These are phyloP conservation scores for Apostasia shenzhenica DNA, from an alignment of 106 monocot species.

Conservation along the genomic window DNA sequence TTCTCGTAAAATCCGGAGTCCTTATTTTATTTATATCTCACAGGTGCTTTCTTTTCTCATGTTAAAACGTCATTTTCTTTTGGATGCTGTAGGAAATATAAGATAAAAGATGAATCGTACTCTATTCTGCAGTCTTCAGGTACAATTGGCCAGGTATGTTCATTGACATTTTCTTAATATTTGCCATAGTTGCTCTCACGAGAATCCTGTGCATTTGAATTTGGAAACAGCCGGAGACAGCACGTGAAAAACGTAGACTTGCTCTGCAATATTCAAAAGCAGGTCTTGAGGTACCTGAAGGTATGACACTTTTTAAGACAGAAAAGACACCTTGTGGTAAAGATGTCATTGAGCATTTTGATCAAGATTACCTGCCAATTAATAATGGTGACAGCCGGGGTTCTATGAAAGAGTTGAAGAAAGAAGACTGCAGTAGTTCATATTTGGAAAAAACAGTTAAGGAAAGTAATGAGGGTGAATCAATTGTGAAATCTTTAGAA, in stretches of 20 bases:
- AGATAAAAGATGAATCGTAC: constrained; percentile 53
- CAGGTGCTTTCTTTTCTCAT: background rate
- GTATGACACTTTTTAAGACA: constrained; percentile 32
- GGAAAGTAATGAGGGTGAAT: background rate
- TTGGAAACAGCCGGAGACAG: constrained; percentile 44
- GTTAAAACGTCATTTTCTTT: background rate
- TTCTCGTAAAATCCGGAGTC: background rate
- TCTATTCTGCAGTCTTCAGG: constrained; percentile 72
- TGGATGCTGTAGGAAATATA: constrained; percentile 49
- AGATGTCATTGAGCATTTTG: constrained; percentile 4
- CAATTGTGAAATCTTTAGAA: background rate
- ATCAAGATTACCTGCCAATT: constrained; percentile 1
- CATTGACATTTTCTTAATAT: background rate
- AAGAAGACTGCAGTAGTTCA: constrained; percentile 1
- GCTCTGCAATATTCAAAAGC: constrained; percentile 72
- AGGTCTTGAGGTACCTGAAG: constrained; percentile 66
- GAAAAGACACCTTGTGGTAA: constrained; percentile 9
- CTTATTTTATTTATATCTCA: background rate
- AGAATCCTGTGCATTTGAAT: background rate
- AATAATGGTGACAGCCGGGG: background rate
- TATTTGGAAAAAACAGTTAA: background rate
- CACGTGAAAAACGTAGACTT: constrained; percentile 55
- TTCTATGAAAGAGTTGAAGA: constrained; percentile 6
- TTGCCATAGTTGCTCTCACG: background rate
- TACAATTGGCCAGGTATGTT: constrained; percentile 87